These are phyloP conservation scores for Pseudogymnoascus sp. DNA, from an alignment of 2,329 filamentous ascomycete species.

Conservation along the genomic window DNA sequence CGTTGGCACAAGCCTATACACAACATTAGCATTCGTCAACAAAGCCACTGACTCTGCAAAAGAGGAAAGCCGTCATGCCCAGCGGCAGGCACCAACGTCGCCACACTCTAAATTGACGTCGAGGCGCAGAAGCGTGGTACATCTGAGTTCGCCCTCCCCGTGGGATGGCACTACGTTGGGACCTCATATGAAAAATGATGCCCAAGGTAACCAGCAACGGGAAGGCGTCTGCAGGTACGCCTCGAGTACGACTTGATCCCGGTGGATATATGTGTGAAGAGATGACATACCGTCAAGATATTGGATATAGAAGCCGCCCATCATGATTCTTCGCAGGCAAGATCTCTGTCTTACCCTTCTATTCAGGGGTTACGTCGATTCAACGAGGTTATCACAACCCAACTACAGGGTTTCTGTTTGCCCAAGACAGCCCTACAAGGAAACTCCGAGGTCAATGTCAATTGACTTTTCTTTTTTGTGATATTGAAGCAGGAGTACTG, in stretches of 20 bases:
- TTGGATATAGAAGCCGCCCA: constrained; percentile 41
- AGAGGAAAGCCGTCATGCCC: constrained; percentile 9
- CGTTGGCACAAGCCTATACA: constrained; percentile 79
- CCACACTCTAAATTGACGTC: constrained; percentile 12
- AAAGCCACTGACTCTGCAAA: constrained; percentile 3
- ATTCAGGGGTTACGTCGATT: constrained; percentile 1
- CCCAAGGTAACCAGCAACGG: constrained; percentile 11
- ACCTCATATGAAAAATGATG: constrained; percentile 8
- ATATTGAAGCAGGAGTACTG: constrained; percentile 7
- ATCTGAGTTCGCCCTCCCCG: constrained; percentile 3
- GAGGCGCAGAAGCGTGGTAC: background rate
- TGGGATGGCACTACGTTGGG: constrained; percentile 8
- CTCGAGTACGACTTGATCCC: constrained; percentile 6
- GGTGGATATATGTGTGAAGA: background rate
- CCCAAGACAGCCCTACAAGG: constrained; percentile 29
- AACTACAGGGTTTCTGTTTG: constrained; percentile 21
- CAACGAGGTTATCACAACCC: constrained; percentile 8
- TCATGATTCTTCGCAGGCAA: constrained; percentile 29
- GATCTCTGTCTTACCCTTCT: constrained; percentile 9
- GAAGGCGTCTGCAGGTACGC: constrained; percentile 6
- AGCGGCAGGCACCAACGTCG: constrained; percentile 12
- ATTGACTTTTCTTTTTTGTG: constrained; percentile 9
- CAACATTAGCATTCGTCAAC: constrained; percentile 13
- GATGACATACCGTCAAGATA: constrained; percentile 63
- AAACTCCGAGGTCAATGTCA: constrained; percentile 25